Evolutionary conservation across 202 grass and related monocot genomes (phyloP).

Genomic region (Miscanthus sacchariflorus): DNA sequence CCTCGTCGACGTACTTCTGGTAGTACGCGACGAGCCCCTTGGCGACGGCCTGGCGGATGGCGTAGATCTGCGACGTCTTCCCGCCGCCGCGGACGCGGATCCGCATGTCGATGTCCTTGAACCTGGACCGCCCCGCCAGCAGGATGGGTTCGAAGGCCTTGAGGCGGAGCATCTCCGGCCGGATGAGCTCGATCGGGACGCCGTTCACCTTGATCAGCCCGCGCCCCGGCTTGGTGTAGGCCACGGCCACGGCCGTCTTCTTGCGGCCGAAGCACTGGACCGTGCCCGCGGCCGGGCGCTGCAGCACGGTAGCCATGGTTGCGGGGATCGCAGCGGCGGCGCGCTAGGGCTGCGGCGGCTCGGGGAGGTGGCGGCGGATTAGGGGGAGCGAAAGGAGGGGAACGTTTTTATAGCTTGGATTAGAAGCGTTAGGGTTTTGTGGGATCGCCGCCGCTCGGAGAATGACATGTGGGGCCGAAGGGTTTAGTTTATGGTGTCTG

Average conservation of each 20-base stretch:
- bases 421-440: neutral
- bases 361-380: neutral
- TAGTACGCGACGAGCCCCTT: neutral
- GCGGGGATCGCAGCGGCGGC: neutral
- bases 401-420: neutral
- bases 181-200: neutral
- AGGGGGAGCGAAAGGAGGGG: neutral
- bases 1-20: conserved; percentile 72
- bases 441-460: neutral
- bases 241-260: neutral
- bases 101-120: conserved; percentile 8
- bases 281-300: neutral
- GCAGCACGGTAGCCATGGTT: neutral
- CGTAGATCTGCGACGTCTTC: conserved; percentile 5
- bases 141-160: neutral
- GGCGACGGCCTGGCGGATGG: neutral
- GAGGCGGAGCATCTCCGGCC: neutral
- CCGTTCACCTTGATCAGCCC: conserved; percentile 13
- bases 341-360: neutral
- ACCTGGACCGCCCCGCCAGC: neutral
- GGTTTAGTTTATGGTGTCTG: neutral
- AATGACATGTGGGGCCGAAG: conserved; percentile 23
- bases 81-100: conserved; percentile 1
- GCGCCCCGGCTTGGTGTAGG: neutral
- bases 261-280: neutral